Conservation (phyloP, 345 rosid genomes). For the Dovyalis caffra region DNA sequence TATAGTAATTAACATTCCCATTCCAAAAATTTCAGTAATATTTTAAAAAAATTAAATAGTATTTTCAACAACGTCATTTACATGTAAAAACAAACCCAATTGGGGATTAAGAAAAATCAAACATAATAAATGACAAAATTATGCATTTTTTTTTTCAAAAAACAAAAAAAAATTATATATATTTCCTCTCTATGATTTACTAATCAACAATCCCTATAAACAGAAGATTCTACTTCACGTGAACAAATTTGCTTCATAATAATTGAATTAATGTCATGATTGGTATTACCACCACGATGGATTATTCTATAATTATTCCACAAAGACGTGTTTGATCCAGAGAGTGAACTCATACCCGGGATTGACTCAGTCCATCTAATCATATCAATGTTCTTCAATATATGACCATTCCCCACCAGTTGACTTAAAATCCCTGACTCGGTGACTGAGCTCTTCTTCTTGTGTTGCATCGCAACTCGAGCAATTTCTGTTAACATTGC, state of each 20-base stretch:
- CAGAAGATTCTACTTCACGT: conserved; percentile 50
- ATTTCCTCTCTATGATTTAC: neutral
- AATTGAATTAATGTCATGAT: conserved; percentile 27
- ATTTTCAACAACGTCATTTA: neutral
- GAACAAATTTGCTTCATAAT: conserved; percentile 70
- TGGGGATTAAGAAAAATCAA: neutral
- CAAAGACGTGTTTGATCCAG: conserved; percentile 27
- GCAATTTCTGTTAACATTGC: conserved; percentile 74
- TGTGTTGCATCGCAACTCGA: conserved; percentile 59
- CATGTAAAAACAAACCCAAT: conserved; percentile 9
- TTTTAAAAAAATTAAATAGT: neutral
- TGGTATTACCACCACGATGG: conserved; percentile 33
- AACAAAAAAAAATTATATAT: neutral
- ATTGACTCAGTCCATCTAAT: conserved; percentile 43
- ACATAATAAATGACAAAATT: neutral
- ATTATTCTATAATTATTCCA: conserved; percentile 28
- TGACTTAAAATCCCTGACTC: conserved; percentile 67
- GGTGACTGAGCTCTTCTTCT: conserved; percentile 44
- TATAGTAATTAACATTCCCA: too few relatives aligned
- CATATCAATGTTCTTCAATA: conserved; percentile 48
- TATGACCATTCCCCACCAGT: conserved; percentile 51
- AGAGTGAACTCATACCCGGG: conserved; percentile 50
- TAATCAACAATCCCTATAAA: conserved; percentile 60
- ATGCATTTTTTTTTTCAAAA: neutral
- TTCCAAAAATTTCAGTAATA: neutral